Evolutionary conservation across 768 basidiomycete species (phyloP).

Genomic region (Hericium rajendrae): DNA sequence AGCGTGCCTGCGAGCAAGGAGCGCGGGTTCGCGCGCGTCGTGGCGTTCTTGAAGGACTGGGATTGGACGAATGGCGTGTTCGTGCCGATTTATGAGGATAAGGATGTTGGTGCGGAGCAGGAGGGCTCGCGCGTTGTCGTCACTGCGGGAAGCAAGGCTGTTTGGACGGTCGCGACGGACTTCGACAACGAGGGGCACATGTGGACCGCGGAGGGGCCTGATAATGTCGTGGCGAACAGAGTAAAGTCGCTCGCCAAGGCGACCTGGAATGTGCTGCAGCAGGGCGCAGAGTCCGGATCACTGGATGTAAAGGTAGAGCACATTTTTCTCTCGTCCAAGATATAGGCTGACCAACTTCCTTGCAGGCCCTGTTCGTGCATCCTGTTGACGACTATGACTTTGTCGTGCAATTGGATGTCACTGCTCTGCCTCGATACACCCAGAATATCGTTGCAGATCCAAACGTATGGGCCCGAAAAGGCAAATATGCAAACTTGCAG

Average conservation of each 20-base stretch:
- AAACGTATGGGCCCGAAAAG: constrained; percentile 34
- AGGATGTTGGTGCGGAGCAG: constrained; percentile 13
- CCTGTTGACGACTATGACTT: constrained; percentile 82
- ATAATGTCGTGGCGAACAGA: constrained; percentile 63
- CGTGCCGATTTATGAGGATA: constrained; percentile 60
- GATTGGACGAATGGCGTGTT: constrained; percentile 66
- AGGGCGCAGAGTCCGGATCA: constrained; percentile 37
- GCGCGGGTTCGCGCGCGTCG: constrained; percentile 64
- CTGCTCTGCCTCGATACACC: constrained; percentile 57
- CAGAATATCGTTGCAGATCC: constrained; percentile 56
- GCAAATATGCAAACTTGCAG: constrained; percentile 36
- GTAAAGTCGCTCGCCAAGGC: constrained; percentile 67
- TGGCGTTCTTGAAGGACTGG: constrained; percentile 76
- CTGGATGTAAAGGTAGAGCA: constrained; percentile 50
- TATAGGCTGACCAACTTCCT: background rate
- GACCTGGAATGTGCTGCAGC: constrained; percentile 47
- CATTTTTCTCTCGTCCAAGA: background rate
- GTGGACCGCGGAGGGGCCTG: constrained; percentile 68
- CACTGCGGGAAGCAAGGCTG: constrained; percentile 34
- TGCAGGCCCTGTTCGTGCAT: constrained; percentile 76
- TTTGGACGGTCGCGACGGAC: constrained; percentile 77
- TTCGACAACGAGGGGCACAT: constrained; percentile 61
- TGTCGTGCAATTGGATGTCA: constrained; percentile 61
- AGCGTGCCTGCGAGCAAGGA: constrained; percentile 67
- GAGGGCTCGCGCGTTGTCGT: constrained; percentile 19